These are phyloP conservation scores for Coemansia sp. DNA, from an alignment of 192 early-diverging fungal species.

Conservation along the genomic window DNA sequence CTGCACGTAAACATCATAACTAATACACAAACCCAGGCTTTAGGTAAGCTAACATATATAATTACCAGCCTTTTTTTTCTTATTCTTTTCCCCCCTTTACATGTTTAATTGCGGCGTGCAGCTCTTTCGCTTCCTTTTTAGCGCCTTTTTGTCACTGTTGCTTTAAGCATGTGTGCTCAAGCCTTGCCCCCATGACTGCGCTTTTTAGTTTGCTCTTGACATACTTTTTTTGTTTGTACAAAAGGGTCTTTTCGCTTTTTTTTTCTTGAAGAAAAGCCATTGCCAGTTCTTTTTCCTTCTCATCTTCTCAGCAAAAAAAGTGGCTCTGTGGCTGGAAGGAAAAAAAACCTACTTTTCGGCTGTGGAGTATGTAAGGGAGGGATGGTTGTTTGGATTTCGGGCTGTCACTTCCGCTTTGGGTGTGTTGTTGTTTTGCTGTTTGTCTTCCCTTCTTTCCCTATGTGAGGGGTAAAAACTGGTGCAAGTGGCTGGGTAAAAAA, in stretches of 20 bases:
- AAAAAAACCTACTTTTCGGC: not conserved
- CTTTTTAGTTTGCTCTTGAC: not conserved
- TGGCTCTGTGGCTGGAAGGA: not conserved
- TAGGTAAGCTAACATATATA: not conserved
- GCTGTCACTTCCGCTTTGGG: not conserved
- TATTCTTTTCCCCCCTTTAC: not conserved
- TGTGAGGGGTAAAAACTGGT: not conserved
- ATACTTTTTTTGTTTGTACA: not conserved
- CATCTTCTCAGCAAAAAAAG: not conserved
- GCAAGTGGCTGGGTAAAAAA: not conserved
- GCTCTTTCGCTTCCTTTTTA: not conserved
- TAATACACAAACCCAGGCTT: not conserved
- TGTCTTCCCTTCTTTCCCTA: not conserved
- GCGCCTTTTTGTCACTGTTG: not conserved
- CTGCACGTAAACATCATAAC: not conserved
- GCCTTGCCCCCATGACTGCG: not conserved
- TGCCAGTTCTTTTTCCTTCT: not conserved
- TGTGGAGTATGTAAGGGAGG: not conserved
- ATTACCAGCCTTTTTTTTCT: not conserved
- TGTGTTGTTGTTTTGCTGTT: constrained; percentile 7
- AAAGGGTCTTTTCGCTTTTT: not conserved
- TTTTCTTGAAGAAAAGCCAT: not conserved
- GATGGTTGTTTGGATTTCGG: not conserved
- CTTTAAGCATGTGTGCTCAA: not conserved
- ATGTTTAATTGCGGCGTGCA: not conserved